Evolutionary conservation across 2,329 filamentous ascomycete species (phyloP), one percentile per base, ranked within the genome.

Genomic region (Cercospora zeina): DNA sequence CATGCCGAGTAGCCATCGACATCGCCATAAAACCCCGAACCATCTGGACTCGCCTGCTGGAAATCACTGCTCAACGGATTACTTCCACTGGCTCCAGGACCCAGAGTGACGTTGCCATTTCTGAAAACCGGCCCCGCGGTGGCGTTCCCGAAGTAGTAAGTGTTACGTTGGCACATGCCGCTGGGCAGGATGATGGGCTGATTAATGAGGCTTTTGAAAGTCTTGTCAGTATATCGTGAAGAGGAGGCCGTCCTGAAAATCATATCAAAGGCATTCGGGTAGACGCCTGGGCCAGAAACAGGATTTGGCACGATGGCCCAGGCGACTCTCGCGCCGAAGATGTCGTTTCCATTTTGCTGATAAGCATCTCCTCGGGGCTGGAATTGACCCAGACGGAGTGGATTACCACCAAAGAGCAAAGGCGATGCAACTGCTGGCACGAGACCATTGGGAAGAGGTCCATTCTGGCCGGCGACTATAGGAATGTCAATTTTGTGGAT

Each of bases 111-210:
- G 39, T 69, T 63, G 14, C 68, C 69, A 31, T 64, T 57, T 24
- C 51, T 53, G 45, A 67, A 58, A 3, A 58, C 54, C 39, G 67
- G 65, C 24, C 54, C 33, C 24, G 67, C 66, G 1, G 69, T 69
- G 0, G 65, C 68, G 31, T 69, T 69, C 50, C 54, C 68, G 54
- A 68, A 69, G 61, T 69, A 70, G 47, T 66, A 68, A n/a, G 65
- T 62, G 39, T 69, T 69, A 14, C 66, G 49, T 57, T 69, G 68
- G 34, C 69, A 70, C 56, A 63, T 31, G 2, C 59, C 63, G 27
- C 49, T 65, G 5, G 64, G 64, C 19, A 64, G 36, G 24, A 65
- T 51, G 30, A 62, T 53, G 3, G 68, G 68, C 60, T 67, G 66
- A 54, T 68, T 71, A 31, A 69, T 62, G 21, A 69, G 27, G 2